Evolutionary conservation across 768 basidiomycete species (phyloP), one percentile per base, ranked within the genome.

Genomic region (Leccinum incarnatum): DNA sequence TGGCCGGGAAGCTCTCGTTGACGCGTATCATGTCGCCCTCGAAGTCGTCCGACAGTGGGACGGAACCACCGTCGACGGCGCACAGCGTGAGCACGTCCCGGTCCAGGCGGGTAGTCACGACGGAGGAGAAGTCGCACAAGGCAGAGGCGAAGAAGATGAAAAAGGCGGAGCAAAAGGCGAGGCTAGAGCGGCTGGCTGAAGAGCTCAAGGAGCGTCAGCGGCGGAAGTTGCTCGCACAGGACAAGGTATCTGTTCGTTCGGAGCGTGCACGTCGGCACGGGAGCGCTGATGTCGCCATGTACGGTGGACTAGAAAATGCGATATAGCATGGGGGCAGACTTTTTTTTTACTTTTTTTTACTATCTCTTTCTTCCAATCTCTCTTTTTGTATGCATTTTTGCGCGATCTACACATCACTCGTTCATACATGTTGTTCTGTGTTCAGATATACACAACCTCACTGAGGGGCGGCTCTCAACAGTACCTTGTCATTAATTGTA

Each of bases 41-140:
- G n/a, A 60, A 46, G 36, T 47, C 49, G 40, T 47, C 48, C 8
- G 62, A 63, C 3, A 15, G 40, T 2, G 55, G 51, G 10, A 56
- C 49, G n/a, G 64, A 58, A n/a, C 19, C 47, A 30, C 54, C 50
- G 27, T 54, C 60, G 14, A 46, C 52, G 15, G 68, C 72, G n/a
- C 65, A 64, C 25, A 70, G 68, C 23, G 17, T 48, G 34, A 69
- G 63, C 1, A 36, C 62, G 15, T 42, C 25, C 5, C 14, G 23
- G 46, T 60, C 61, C 7, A 74, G 60, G 32, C 66, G 62, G 53
- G 64, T 62, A n/a, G 63, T 71, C n/a, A 66, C 62, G 57, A 66
- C 69, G 46, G 82, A 81, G 57, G 70, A 74, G 62, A 83, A 79
- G 69, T 67, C 64, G 61, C 71, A 71, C 55, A 82, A 76, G 68